phyloP scores from a whole-genome alignment of 2,329 filamentous ascomycete species.

The Alternaria sp. region DNA sequence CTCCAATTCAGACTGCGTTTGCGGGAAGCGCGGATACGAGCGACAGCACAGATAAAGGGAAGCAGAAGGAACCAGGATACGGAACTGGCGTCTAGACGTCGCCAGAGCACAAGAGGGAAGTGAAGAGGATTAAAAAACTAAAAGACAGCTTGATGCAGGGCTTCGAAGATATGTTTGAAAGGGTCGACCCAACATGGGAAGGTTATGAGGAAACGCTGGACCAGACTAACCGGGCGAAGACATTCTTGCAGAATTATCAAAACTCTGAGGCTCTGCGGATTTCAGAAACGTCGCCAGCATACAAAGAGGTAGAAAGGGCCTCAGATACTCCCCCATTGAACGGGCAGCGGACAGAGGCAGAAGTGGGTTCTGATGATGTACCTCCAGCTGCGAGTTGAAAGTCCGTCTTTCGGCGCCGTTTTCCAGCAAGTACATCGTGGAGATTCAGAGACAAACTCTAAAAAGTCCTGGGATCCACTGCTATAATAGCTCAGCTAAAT shows the following conservation, averaged over 20 bases:
- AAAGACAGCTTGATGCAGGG: not conserved
- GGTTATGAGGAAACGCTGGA: not conserved
- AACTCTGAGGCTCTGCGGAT: not conserved
- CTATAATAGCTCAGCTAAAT: not conserved
- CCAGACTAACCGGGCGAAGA: not conserved
- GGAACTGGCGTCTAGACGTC: slow-evolving; percentile 8
- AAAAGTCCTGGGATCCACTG: not conserved
- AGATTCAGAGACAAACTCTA: not conserved
- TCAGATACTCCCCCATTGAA: not conserved
- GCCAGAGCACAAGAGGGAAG: not conserved
- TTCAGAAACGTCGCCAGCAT: not conserved
- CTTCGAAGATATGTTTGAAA: not conserved
- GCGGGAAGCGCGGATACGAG: slow-evolving; percentile 40
- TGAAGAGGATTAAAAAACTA: not conserved
- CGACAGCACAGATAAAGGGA: slow-evolving; percentile 24
- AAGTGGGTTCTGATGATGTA: not conserved
- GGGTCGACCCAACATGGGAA: not conserved
- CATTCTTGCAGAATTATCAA: not conserved
- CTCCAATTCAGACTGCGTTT: slow-evolving; percentile 47
- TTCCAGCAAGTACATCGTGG: not conserved
- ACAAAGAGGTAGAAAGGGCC: not conserved
- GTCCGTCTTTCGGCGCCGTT: not conserved
- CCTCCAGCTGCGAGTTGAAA: not conserved
- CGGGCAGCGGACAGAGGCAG: not conserved
- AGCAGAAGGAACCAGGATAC: slow-evolving; percentile 25